These are phyloP conservation scores for Euphorbia celastroides DNA, from an alignment of 441 rosid species.

Conservation along the genomic window DNA sequence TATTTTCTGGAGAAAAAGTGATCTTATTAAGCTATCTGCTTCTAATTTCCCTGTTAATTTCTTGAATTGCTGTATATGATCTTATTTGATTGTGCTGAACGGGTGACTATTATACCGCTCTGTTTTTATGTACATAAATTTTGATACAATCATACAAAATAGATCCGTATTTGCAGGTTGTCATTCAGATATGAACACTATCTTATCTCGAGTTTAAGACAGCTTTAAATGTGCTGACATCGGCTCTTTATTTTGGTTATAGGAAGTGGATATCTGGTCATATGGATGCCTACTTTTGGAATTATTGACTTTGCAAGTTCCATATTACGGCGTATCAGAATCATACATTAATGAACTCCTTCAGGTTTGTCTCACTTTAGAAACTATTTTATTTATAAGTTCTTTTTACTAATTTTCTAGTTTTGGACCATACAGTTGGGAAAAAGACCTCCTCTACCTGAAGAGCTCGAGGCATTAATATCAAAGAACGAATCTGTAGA, in stretches of 20 bases:
- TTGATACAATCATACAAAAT: too few relatives aligned
- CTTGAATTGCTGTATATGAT: background rate
- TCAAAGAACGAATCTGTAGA: slow-evolving; percentile 30
- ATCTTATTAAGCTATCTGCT: background rate
- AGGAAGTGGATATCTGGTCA: slow-evolving; percentile 98
- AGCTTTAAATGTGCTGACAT: background rate
- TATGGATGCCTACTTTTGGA: slow-evolving; percentile 87
- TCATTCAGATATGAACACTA: too few relatives aligned
- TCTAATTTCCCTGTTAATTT: background rate
- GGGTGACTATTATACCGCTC: too few relatives aligned
- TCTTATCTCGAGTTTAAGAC: background rate
- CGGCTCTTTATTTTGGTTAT: slow-evolving; percentile 26
- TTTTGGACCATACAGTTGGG: slow-evolving; percentile 47
- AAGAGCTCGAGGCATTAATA: slow-evolving; percentile 45
- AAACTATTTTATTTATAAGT: background rate
- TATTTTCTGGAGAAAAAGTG: background rate
- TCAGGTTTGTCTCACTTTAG: slow-evolving; percentile 42
- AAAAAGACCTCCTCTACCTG: slow-evolving; percentile 56
- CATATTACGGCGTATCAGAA: slow-evolving; percentile 63
- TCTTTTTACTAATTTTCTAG: background rate
- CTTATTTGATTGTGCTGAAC: too few relatives aligned
- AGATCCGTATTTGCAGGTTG: too few relatives aligned
- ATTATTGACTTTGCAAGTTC: slow-evolving; percentile 74
- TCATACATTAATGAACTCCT: slow-evolving; percentile 61
- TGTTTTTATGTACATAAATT: background rate